Base-by-base conservation (phyloP, 768 basidiomycete species). In the Cystofilobasidium bisporidii region DNA sequence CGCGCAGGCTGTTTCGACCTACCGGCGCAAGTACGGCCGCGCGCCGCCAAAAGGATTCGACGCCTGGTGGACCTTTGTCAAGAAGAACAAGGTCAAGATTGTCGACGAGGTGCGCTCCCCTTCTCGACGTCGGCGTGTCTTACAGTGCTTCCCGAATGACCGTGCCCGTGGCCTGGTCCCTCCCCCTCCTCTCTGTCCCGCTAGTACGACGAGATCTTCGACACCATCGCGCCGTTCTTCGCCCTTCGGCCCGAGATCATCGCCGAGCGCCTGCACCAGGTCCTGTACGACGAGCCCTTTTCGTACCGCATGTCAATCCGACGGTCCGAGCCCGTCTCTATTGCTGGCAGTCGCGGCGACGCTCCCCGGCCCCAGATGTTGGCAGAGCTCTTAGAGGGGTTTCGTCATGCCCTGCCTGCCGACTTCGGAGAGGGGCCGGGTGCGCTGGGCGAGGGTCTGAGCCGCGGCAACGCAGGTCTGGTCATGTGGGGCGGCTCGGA, bases 21-120 rank as follows among this genome's bases (percentile, higher is more conserved):
- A 75, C 62, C 69, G 70, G 65, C 56, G 65, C 40, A 47, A 73
- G 28, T 72, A 73, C 57, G 71, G 69, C 1, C 43, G 66, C 26
- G 24, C 53, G 11, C 74, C 74, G 11, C 74, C 74, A 22, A 72
- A 71, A 50, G 74, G 73, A 12, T 75, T 75, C 57, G 73, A 75
- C 64, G 73, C 72, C 59, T 75, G 74, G 74, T 75, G 74, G 74
- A 64, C 38, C 33, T 73, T 72, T 50, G 72, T 72, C 15, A 61
- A 40, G 33, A 12, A 18, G 3, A 5, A 63, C 33, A 18, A 63
- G 20, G 33, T 63, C 36, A 6, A 24, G n/a, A 63, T 63, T 24
- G 62, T 63, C 22, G 62, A 63, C 28, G 62, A 63, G n/a, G 61
- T 63, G 14, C 45, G 61, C 50, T 30, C 30, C 20, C 30, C 1